Base-by-base conservation (phyloP, 1,139 yeast genomes). In the Schwanniomyces etchellsii region DNA sequence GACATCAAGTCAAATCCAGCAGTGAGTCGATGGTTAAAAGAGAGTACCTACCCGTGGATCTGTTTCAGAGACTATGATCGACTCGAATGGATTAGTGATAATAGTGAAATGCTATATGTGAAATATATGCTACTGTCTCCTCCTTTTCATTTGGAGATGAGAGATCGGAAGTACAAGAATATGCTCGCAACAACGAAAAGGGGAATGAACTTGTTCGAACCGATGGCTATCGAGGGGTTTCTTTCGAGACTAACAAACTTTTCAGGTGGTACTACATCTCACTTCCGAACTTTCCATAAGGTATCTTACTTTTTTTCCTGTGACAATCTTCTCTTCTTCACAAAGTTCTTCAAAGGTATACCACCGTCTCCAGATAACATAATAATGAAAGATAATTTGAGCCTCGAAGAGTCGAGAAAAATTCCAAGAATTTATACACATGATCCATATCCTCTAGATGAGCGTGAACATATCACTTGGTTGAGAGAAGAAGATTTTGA, bases 191-290 rank as follows among this genome's bases (percentile, higher is more conserved):
- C 17, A 1, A 26, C 39, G 5, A 31, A 32, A 1, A 37, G 42
- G 1, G 51, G 44, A 4, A 28, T 26, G 3, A 26, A 17, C 2
- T 12, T 53, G 4, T 26, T 44, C 1, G 91, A 82, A 43, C 94
- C 95, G 0, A 38, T 54, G 0, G 79, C 93, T 0, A 52, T 84
- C 5, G 95, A 85, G 54, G 96, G 96, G 0, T 85, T 82, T 48
- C 52, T 86, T 10, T 62, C 74, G 2, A 65, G 82, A 30, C 50
- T 82, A 25, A 65, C 82, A 0, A 66, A 74, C 28, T 64, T 71
- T 42, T 45, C 54, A 4, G 89, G 88, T 0, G 46, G 56, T 25
- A 55, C 60, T 31, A 50, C 40, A 16, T 48, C 58, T 20, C 40
- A 69, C 11, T 57, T 73, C 6, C 63, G 74, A 29, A 57, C 72